A percentile compares a stretch with the other conserved stretches of the same genome.
These are phyloP conservation scores for Chenopodium formosanum DNA, from an alignment of 148 eudicot genomes.

Conservation along the genomic window DNA sequence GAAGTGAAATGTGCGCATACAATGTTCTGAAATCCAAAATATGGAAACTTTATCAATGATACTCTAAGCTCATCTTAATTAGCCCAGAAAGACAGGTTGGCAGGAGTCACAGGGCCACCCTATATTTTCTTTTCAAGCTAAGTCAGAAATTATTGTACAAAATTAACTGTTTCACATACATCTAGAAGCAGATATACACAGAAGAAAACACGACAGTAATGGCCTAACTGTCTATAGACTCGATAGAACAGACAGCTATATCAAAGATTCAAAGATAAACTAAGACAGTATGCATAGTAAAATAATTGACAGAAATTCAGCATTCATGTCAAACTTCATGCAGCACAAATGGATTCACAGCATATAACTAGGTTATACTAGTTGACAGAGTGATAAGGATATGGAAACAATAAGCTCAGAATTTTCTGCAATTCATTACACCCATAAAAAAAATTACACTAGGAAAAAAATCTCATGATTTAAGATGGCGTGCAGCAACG, in stretches of 20 bases:
- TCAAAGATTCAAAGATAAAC: neutral
- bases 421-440: neutral
- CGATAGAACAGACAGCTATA: neutral
- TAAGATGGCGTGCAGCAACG: neutral
- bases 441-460: neutral
- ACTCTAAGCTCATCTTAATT: neutral
- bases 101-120: neutral
- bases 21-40: neutral
- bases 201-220: neutral
- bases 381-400: neutral
- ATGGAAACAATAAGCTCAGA: neutral
- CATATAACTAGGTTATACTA: neutral
- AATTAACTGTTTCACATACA: neutral
- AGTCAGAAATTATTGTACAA: neutral
- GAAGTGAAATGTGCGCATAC: neutral
- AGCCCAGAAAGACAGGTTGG: neutral
- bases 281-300: neutral
- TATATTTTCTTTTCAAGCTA: neutral
- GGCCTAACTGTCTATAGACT: neutral
- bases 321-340: neutral
- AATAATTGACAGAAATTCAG: neutral
- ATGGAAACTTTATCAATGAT: neutral
- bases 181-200: neutral
- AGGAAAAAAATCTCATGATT: neutral
- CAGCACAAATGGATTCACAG: neutral